phyloP scores from a whole-genome alignment of 2,329 filamentous ascomycete genomes.

The Colletotrichum camelliae region DNA sequence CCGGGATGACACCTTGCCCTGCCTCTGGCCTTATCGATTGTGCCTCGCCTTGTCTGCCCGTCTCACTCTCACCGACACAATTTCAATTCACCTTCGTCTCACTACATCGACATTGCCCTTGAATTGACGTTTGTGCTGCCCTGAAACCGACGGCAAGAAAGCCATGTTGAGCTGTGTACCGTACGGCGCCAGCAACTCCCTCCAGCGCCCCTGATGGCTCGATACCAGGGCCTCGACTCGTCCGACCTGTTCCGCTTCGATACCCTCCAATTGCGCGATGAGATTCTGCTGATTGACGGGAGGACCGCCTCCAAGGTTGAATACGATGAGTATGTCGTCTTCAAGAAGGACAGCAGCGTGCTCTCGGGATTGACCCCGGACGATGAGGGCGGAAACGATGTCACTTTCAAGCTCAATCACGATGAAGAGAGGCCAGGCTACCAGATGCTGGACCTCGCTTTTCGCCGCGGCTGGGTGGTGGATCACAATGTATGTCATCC shows the following conservation, averaged over 20 bases:
- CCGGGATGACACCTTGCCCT: neutral
- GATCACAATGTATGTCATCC: conserved; percentile 30
- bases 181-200: neutral
- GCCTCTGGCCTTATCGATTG: neutral
- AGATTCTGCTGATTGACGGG: conserved; percentile 36
- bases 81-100: neutral
- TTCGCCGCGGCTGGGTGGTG: conserved; percentile 33
- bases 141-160: neutral
- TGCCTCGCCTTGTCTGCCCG: neutral
- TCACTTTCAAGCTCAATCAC: conserved; percentile 37
- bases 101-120: neutral
- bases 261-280: conserved; percentile 34
- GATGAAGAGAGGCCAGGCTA: conserved; percentile 36
- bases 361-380: neutral
- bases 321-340: conserved; percentile 44
- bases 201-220: conserved; percentile 12
- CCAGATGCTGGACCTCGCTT: conserved; percentile 35
- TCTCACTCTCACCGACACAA: neutral
- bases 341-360: conserved; percentile 27
- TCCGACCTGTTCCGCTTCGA: conserved; percentile 43
- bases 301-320: conserved; percentile 36
- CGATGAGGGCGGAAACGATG: conserved; percentile 10
- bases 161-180: conserved; percentile 12
- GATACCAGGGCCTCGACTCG: conserved; percentile 18
- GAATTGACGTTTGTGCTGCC: neutral